phyloP scores from a whole-genome alignment of 805 yeast genomes.

The Scheffersomyces coipomensis region DNA sequence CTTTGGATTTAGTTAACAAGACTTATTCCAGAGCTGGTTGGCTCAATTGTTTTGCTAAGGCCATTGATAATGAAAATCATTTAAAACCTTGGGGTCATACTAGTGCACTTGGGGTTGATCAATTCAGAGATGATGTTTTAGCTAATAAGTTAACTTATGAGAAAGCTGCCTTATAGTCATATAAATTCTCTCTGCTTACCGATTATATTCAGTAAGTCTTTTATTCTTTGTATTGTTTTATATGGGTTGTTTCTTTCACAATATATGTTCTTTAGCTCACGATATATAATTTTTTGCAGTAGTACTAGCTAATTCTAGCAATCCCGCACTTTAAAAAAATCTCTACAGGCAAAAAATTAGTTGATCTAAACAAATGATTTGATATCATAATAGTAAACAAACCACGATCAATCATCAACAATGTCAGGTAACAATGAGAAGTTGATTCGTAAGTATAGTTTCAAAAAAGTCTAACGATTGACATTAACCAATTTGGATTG shows the following conservation, averaged over 20 bases:
- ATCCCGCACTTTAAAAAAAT: too few relatives aligned
- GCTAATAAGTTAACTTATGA: slow-evolving; percentile 21
- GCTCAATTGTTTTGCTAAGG: slow-evolving; percentile 28
- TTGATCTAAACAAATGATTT: too few relatives aligned
- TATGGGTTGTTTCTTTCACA: too few relatives aligned
- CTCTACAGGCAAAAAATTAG: too few relatives aligned
- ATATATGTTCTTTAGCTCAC: too few relatives aligned
- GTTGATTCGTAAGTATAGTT: background rate
- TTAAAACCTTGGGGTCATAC: slow-evolving; percentile 37
- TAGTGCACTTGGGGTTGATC: slow-evolving; percentile 26
- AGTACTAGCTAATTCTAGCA: too few relatives aligned
- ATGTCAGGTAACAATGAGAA: background rate
- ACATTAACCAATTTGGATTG: too few relatives aligned
- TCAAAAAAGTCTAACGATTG: too few relatives aligned
- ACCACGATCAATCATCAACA: background rate
- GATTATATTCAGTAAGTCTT: too few relatives aligned
- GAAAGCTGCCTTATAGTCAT: slow-evolving; percentile 10
- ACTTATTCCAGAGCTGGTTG: slow-evolving; percentile 26
- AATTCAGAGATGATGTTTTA: slow-evolving; percentile 25
- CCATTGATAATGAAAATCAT: slow-evolving; percentile 27
- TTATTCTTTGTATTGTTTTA: too few relatives aligned
- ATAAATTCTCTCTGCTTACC: background rate
- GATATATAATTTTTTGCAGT: too few relatives aligned
- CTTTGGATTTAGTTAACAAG: slow-evolving; percentile 23
- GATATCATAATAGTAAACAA: too few relatives aligned